Conservation (phyloP, 1,284 basidiomycete species). For the Cryptococcus maquisensis region DNA sequence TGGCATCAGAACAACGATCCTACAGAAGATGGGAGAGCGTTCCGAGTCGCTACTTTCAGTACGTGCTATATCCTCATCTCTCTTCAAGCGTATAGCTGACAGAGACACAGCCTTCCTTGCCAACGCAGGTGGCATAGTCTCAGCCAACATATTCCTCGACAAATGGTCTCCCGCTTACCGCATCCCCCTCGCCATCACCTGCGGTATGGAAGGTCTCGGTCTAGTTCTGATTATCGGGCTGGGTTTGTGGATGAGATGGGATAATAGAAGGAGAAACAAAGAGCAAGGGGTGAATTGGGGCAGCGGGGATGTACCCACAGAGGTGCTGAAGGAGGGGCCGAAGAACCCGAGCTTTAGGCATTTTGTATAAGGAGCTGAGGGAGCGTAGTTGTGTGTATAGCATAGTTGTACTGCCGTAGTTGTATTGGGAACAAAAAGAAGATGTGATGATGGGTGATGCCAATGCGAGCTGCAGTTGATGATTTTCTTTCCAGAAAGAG, state of each 20-base stretch:
- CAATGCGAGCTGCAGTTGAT: no score
- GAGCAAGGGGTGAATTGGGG: slow-evolving; percentile 52
- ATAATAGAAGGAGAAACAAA: slow-evolving; percentile 47
- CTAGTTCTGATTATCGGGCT: slow-evolving; percentile 8
- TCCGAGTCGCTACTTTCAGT: slow-evolving; percentile 9
- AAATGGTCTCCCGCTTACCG: slow-evolving; percentile 15
- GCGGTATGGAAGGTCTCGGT: slow-evolving; percentile 9
- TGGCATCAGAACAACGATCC: neutral
- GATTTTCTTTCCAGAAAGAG: no score
- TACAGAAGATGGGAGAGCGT: neutral
- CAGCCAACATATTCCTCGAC: slow-evolving; percentile 20
- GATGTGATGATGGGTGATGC: no score
- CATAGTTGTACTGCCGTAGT: no score
- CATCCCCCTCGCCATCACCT: slow-evolving; percentile 14
- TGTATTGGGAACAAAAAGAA: no score
- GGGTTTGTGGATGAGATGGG: slow-evolving; percentile 7
- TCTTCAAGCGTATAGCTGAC: slow-evolving; percentile 14
- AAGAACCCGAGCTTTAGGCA: slow-evolving; percentile 52
- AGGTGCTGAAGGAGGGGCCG: slow-evolving; percentile 51
- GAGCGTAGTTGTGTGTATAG: no score
- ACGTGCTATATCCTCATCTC: slow-evolving; percentile 14
- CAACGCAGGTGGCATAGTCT: slow-evolving; percentile 19
- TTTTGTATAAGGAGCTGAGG: slow-evolving; percentile 44
- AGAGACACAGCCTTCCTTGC: slow-evolving; percentile 11
- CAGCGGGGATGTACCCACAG: slow-evolving; percentile 53